These are phyloP conservation scores for Bruguiera hainesii DNA, from an alignment of 441 rosid genomes.

Conservation along the genomic window DNA sequence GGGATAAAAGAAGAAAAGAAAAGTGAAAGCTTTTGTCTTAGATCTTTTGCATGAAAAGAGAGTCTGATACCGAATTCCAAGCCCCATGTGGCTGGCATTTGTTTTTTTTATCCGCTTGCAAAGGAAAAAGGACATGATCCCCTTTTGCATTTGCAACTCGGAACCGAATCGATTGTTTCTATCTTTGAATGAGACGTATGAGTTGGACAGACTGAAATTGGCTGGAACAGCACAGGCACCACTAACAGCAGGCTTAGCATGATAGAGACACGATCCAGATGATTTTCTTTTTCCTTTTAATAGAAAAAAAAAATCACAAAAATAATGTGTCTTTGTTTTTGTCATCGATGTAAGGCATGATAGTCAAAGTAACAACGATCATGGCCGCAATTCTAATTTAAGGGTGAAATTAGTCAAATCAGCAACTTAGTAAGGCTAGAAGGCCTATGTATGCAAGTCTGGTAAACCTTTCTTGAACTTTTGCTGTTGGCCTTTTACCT, in stretches of 20 bases:
- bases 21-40: conserved; percentile 15
- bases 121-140: conserved; percentile 22
- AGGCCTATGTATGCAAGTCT: not conserved
- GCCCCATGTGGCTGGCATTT: not conserved
- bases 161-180: not conserved
- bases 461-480: not conserved
- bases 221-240: conserved; percentile 5
- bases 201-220: no score
- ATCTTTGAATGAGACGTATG: no score
- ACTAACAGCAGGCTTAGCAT: conserved; percentile 9
- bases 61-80: conserved; percentile 40
- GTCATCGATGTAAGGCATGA: conserved; percentile 4
- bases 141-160: conserved; percentile 11
- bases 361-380: conserved; percentile 20
- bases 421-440: conserved; percentile 3
- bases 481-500: conserved; percentile 13
- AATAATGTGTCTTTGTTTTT: no score
- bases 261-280: conserved; percentile 17
- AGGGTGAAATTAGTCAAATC: conserved; percentile 15
- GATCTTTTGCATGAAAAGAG: conserved; percentile 35
- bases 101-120: not conserved
- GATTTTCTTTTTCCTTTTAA: not conserved
- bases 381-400: conserved; percentile 3
- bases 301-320: no score
- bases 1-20: not conserved